Conservation (phyloP, 2,329 filamentous ascomycete species). For the Penicillium rolfsii region DNA sequence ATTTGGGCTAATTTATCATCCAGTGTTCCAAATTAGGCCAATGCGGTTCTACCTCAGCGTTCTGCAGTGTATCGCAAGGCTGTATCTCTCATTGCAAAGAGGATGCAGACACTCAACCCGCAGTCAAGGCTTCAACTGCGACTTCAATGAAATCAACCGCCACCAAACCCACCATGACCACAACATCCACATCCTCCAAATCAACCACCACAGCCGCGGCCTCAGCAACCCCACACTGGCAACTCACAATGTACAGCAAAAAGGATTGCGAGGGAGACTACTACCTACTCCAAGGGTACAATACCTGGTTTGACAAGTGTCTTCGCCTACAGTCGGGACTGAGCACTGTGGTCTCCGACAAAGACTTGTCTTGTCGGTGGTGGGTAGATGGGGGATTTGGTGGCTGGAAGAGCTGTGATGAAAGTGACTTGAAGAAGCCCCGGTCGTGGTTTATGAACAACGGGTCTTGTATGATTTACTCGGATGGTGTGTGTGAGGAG, state of each 20-base stretch:
- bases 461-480: constrained; percentile 11
- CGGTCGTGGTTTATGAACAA: constrained; percentile 15
- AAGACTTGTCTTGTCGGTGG: constrained; percentile 12
- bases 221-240: constrained; percentile 3
- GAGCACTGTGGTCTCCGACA: neutral
- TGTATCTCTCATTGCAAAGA: constrained; percentile 5
- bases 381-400: constrained; percentile 4
- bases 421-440: constrained; percentile 4
- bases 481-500: constrained; percentile 4
- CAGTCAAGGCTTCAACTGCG: neutral
- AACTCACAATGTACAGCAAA: constrained; percentile 15
- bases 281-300: constrained; percentile 16
- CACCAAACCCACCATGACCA: neutral
- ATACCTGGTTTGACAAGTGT: constrained; percentile 5
- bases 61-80: neutral
- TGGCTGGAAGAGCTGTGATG: constrained; percentile 12
- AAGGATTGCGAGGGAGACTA: constrained; percentile 17
- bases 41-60: neutral
- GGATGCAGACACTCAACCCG: neutral
- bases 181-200: neutral
- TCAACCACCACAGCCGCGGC: neutral
- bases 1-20: neutral
- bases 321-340: constrained; percentile 4
- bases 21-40: constrained; percentile 7
- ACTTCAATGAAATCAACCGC: neutral